Base-by-base conservation (phyloP, 106 monocot genomes). In the Dendrobium chrysotoxum region DNA sequence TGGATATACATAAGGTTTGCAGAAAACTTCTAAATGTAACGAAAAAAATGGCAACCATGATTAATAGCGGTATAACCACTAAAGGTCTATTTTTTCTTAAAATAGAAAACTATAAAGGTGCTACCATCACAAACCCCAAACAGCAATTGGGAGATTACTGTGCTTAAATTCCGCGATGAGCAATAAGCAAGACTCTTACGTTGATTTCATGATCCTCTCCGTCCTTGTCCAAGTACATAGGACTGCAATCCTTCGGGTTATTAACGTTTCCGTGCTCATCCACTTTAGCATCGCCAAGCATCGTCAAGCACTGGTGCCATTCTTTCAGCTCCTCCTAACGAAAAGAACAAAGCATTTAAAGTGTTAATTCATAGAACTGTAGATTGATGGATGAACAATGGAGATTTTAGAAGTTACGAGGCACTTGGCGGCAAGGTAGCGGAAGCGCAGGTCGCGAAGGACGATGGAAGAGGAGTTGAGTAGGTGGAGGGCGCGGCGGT, bases 361-460 rank as follows among this genome's bases (percentile, higher is more conserved):
- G 3, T 44, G 82, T 82, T 40, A 25, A n/a, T 38, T 4, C 17
- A 78, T 57, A 81, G 64, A 0, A 21, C 50, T 8, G 61, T 5
- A 21, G 2, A 61, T 61, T 61, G 13, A 13, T 50, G 50, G 16
- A 17, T 2, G 25, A 79, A 8, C 20, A 28, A 50, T 23, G 20
- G 26, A 38, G 16, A 44, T 65, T 18, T 10, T 78, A 50, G 23
- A 25, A 65, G 23, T 3, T 82, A 99, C 99, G 30, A 93, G 93
- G 87, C 99, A 99, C 82, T 99, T 95, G 64, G 99, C 99, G 67
- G 99, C 99, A 53, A 99, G 95, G 80, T 91, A 99, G 39, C 99
- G 92, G 88, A 99, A 95, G 66, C 99, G 86, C 66, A 88, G 91
- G 75, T 99, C 99, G 7, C 89, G 89, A 80, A 89, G 86, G 45